Percentiles rank a stretch among this genome's conserved stretches.
phyloP scores from a whole-genome alignment of 2,329 filamentous ascomycete genomes.

The Penicillium sp. region DNA sequence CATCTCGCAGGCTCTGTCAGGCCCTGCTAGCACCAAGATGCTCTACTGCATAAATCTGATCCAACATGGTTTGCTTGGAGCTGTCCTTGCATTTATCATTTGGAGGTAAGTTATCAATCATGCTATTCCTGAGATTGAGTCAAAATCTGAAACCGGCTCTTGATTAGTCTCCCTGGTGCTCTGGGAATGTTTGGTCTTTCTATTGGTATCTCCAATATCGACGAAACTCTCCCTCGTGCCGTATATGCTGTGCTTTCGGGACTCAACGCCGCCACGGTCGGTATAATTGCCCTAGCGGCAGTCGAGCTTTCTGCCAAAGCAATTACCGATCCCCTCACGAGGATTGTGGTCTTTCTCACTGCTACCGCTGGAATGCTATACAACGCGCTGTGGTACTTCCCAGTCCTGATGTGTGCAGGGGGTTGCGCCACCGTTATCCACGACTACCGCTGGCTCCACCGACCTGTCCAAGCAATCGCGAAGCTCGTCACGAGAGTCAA shows the following conservation, averaged over 20 bases:
- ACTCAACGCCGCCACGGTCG: constrained; percentile 65
- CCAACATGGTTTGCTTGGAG: constrained; percentile 48
- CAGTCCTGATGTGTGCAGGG: constrained; percentile 54
- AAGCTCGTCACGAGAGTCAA: constrained; percentile 49
- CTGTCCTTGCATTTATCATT: constrained; percentile 55
- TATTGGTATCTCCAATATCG: constrained; percentile 58
- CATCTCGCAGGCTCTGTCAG: constrained; percentile 60
- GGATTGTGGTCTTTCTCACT: constrained; percentile 58
- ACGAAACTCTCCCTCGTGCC: constrained; percentile 52
- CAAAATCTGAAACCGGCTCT: too few species aligned
- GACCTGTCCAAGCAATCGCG: too few species aligned
- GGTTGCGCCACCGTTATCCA: constrained; percentile 50
- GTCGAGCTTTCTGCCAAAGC: constrained; percentile 62
- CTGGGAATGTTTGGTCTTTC: constrained; percentile 64
- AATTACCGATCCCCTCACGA: constrained; percentile 58
- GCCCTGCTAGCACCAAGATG: constrained; percentile 60
- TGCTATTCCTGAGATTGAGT: too few species aligned
- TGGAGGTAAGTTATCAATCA: too few species aligned
- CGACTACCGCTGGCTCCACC: too few species aligned
- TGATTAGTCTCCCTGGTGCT: constrained; percentile 58
- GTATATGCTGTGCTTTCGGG: constrained; percentile 67
- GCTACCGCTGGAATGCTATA: constrained; percentile 63
- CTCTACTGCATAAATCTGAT: too few species aligned
- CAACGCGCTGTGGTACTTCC: constrained; percentile 70
- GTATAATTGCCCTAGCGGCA: constrained; percentile 64